phyloP scores from a whole-genome alignment of 768 basidiomycete genomes.

The Leccinum longicurvipes region DNA sequence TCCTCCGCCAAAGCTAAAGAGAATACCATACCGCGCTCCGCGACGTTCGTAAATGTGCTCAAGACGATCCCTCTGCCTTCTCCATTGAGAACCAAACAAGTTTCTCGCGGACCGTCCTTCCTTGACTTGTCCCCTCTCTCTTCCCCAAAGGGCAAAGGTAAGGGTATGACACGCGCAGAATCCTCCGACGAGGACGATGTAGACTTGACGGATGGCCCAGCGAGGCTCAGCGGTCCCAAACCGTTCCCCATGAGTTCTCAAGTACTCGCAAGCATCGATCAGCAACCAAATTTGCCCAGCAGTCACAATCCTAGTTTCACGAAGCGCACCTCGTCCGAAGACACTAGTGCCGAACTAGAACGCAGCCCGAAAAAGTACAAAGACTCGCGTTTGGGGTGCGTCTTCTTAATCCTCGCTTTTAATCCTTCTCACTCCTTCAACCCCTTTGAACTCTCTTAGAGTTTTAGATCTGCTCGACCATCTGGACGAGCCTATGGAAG shows the following conservation, averaged over 20 bases:
- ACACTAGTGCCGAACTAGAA: conserved; percentile 27
- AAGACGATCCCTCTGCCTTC: conserved; percentile 21
- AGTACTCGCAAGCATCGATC: conserved; percentile 37
- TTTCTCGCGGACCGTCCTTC: conserved; percentile 17
- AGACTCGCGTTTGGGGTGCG: conserved; percentile 20
- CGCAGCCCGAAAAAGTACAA: conserved; percentile 33
- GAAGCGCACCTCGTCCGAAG: conserved; percentile 35
- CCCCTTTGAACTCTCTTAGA: conserved; percentile 7
- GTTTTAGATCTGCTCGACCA: conserved; percentile 7
- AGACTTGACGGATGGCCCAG: background rate
- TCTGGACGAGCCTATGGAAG: conserved; percentile 28
- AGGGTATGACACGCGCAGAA: conserved; percentile 15
- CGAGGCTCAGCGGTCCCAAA: conserved; percentile 6
- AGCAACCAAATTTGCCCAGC: conserved; percentile 24
- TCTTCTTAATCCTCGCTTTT: background rate
- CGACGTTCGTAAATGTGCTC: background rate
- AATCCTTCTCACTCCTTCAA: conserved; percentile 9
- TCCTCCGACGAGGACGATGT: conserved; percentile 1
- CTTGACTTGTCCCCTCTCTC: conserved; percentile 26
- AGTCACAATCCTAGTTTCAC: conserved; percentile 5
- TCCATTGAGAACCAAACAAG: conserved; percentile 9
- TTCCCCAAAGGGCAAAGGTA: conserved; percentile 16
- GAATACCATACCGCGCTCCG: conserved; percentile 6
- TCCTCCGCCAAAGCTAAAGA: conserved; percentile 13
- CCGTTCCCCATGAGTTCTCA: conserved; percentile 53